Evolutionary conservation across 345 rosid species (phyloP), one percentile per base, ranked within the genome.

Genomic region (Physaria fendleri): DNA sequence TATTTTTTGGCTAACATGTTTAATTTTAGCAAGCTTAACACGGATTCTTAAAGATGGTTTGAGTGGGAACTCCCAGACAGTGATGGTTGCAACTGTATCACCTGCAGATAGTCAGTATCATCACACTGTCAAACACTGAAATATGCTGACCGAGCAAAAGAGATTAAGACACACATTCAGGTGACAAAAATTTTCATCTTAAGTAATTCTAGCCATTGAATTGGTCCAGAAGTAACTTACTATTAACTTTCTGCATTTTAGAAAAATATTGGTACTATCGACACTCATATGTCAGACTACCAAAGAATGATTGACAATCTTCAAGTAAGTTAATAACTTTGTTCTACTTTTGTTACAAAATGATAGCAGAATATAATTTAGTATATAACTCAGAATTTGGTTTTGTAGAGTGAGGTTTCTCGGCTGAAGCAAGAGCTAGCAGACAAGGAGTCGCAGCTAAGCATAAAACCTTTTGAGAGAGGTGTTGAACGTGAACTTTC

Each of bases 121-220:
- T 59, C 71, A 92, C 61, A 88, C 90, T 9, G 76, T 92, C 59
- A 92, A 92, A 85, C 98, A 56, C 47, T 92, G 77, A 92, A 92
- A 78, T 88, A 92, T 82, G 98, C 98, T n/a, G 88, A 92, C 68
- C 64, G 96, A 71, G 98, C 98, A 38, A 92, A 92, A 76, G 96
- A 92, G 80, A 88, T 92, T 68, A 85, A 78, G 81, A 92, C 93
- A 14, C 96, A 92, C 73, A 79, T 92, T 58, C 95, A 71, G 71
- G 76, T 71, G 48, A 37, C 28, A 16, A 9, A 17, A 16, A 28
- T 8, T 30, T 14, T 50, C 46, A 25, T 65, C n/a, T n/a, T 48
- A 28, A 66, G 20, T 29, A 56, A 27, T 25, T 44, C 8, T 29
- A 29, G 25, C 40, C 22, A 50, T 57, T 6, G 3, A 21, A 15